Percentiles rank a stretch among this genome's conserved stretches.
Conservation (phyloP, 495 filamentous ascomycete species). For the Penicillium macrosclerotiorum region DNA sequence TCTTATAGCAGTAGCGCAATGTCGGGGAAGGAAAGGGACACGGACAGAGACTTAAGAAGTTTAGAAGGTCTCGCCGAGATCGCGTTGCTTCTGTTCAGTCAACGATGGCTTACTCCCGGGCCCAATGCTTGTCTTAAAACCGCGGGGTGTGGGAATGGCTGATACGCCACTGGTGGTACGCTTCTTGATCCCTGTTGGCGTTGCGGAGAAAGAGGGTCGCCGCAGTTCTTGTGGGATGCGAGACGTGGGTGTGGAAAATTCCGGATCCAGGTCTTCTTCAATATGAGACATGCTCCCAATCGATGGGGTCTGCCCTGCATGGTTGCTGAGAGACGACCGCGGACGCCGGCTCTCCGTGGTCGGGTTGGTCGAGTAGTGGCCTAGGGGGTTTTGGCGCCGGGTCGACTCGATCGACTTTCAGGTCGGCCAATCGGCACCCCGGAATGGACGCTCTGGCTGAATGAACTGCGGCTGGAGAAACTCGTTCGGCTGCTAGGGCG, state of each 20-base stretch:
- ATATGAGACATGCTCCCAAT: conserved; percentile 42
- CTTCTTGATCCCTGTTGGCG: conserved; percentile 40
- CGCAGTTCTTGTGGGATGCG: conserved; percentile 24
- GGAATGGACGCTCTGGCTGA: conserved; percentile 42
- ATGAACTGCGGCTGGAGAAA: conserved; percentile 42
- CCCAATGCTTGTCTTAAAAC: conserved; percentile 49
- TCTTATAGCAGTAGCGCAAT: background rate
- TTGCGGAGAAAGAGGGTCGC: conserved; percentile 37
- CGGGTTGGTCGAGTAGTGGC: conserved; percentile 48
- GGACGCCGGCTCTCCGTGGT: conserved; percentile 46
- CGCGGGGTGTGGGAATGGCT: conserved; percentile 49
- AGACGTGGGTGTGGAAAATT: conserved; percentile 35
- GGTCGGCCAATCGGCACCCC: conserved; percentile 40
- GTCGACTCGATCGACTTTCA: conserved; percentile 70
- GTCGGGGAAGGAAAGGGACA: background rate
- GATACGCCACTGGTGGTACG: conserved; percentile 52
- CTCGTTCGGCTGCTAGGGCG: conserved; percentile 49
- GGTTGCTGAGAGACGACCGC: conserved; percentile 48
- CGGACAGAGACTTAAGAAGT: background rate
- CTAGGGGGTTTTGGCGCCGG: conserved; percentile 59
- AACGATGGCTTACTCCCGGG: conserved; percentile 55
- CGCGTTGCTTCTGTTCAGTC: conserved; percentile 48
- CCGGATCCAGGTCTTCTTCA: conserved; percentile 43
- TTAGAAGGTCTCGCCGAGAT: conserved; percentile 68
- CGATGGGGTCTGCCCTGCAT: conserved; percentile 30